A percentile compares a stretch with the other conserved stretches of the same genome.
Evolutionary conservation across 768 basidiomycete species (phyloP).

Genomic region (Phlegmacium glaucopus): DNA sequence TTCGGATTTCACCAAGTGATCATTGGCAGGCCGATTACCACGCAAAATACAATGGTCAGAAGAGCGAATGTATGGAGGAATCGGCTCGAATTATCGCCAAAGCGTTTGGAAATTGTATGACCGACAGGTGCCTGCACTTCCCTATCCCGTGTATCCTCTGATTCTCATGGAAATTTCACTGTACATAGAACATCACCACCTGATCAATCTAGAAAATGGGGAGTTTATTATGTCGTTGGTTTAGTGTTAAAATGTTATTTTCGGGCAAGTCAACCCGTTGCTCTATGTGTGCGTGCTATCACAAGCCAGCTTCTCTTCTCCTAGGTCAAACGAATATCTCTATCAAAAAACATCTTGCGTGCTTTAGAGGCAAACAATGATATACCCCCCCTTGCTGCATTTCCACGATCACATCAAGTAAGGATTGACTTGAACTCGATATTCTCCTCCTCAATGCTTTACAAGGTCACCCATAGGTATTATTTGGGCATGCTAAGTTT

Average conservation of each 20-base stretch:
- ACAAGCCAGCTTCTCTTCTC: neutral
- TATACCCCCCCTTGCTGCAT: constrained; percentile 71
- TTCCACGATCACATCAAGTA: constrained; percentile 86
- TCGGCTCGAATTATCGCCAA: constrained; percentile 84
- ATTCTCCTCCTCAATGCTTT: constrained; percentile 12
- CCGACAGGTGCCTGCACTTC: constrained; percentile 45
- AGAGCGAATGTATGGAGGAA: constrained; percentile 76
- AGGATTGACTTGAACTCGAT: constrained; percentile 1
- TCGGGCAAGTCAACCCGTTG: constrained; percentile 50
- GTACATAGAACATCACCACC: constrained; percentile 56
- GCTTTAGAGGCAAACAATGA: constrained; percentile 85
- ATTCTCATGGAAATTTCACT: neutral
- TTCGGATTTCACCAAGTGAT: neutral
- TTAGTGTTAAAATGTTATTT: constrained; percentile 94
- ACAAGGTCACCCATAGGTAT: constrained; percentile 88
- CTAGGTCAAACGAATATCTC: constrained; percentile 86
- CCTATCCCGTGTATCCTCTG: neutral
- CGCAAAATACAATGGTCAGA: constrained; percentile 52
- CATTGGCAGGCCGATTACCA: constrained; percentile 55
- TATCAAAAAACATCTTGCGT: constrained; percentile 89
- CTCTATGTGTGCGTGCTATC: constrained; percentile 1
- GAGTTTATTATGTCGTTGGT: constrained; percentile 89
- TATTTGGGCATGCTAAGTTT: constrained; percentile 95
- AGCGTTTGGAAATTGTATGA: constrained; percentile 87
- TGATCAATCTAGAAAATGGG: constrained; percentile 81